Percentiles rank a stretch among this genome's conserved stretches.
Conservation (phyloP, 257 asterid species). For the Fraxinus cuspidata region DNA sequence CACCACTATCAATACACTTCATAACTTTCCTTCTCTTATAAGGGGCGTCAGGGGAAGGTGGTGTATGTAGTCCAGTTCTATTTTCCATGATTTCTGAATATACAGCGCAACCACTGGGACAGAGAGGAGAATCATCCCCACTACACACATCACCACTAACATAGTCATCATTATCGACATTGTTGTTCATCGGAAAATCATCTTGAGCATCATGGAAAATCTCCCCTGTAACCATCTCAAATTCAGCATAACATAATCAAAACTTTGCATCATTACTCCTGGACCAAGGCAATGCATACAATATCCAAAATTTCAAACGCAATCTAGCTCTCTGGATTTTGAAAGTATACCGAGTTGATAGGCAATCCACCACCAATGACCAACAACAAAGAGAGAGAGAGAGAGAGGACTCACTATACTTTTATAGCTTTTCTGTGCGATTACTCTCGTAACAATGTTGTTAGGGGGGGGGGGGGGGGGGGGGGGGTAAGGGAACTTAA, state of each 20-base stretch:
- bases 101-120: constrained; percentile 23
- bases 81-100: constrained; percentile 26
- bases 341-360: neutral
- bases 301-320: neutral
- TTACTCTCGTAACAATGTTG: too few species aligned
- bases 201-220: constrained; percentile 66
- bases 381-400: too few species aligned
- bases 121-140: constrained; percentile 28
- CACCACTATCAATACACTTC: neutral
- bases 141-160: constrained; percentile 21
- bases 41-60: constrained; percentile 43
- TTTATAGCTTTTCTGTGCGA: too few species aligned
- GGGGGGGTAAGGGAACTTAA: too few species aligned
- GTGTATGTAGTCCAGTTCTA: constrained; percentile 35
- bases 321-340: neutral
- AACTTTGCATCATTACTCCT: neutral
- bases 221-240: constrained; percentile 50
- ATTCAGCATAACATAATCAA: constrained; percentile 15
- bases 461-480: too few species aligned
- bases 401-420: too few species aligned
- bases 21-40: constrained; percentile 50
- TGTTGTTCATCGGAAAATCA: constrained; percentile 29
- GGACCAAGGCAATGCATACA: neutral
- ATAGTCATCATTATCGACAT: constrained; percentile 22
- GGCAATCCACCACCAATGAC: neutral